Conservation (phyloP, 2,329 filamentous ascomycete species). For the Aspergillus terreus region DNA sequence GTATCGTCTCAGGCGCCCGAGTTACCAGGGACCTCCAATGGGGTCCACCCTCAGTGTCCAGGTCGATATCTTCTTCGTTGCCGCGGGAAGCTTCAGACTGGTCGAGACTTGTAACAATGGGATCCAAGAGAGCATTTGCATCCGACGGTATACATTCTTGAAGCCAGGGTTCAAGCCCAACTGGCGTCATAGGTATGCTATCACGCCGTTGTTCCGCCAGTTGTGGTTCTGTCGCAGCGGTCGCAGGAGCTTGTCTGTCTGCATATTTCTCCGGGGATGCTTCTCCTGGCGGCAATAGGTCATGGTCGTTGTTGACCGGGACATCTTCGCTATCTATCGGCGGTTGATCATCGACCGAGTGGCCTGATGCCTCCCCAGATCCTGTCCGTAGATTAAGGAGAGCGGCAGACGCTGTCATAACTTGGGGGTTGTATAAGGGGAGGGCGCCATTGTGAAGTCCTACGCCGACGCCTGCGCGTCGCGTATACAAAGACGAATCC, state of each 20-base stretch:
- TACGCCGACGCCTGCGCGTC: conserved; percentile 15
- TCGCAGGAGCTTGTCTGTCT: not conserved
- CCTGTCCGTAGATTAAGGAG: conserved; percentile 13
- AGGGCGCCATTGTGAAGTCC: conserved; percentile 17
- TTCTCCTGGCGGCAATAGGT: not conserved
- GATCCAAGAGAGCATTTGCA: not conserved
- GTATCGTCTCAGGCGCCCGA: conserved; percentile 4
- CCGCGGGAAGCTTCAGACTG: not conserved
- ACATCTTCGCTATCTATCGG: conserved; percentile 1
- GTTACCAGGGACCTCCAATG: conserved; percentile 8
- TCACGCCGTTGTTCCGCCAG: not conserved
- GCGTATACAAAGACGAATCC: conserved; percentile 12
- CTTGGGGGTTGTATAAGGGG: conserved; percentile 16
- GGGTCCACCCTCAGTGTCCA: conserved; percentile 14
- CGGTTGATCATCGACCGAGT: conserved; percentile 4
- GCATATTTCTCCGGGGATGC: not conserved
- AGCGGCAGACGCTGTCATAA: conserved; percentile 5
- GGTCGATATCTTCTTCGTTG: conserved; percentile 14
- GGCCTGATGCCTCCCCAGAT: conserved; percentile 3
- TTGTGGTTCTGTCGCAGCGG: not conserved
- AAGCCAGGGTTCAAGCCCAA: not conserved
- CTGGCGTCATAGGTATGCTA: not conserved
- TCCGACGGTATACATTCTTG: not conserved
- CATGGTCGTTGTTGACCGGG: not conserved
- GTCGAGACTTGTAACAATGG: not conserved